Evolutionary conservation across 2,329 filamentous ascomycete species (phyloP).

Genomic region (Aschersonia sp.): DNA sequence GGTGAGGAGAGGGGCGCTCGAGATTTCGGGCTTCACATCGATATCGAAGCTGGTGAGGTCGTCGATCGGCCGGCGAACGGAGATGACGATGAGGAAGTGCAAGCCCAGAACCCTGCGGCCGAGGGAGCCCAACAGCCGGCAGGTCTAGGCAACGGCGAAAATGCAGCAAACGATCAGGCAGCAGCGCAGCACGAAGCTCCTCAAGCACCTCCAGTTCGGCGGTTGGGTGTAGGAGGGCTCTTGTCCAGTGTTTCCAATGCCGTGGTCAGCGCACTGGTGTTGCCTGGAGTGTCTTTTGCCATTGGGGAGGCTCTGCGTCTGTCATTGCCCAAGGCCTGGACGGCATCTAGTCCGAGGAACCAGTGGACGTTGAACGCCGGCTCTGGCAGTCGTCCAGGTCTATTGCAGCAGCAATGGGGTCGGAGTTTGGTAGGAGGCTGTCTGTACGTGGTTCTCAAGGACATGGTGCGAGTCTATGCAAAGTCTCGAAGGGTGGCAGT

Average conservation of each 20-base stretch:
- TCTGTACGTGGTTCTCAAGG: conserved; percentile 73
- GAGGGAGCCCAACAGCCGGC: not conserved
- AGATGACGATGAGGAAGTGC: not conserved
- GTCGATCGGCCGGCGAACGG: not conserved
- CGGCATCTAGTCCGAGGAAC: conserved; percentile 23
- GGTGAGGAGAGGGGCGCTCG: not conserved
- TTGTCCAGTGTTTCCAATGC: conserved; percentile 31
- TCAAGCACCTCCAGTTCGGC: conserved; percentile 18
- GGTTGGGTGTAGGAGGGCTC: conserved; percentile 19
- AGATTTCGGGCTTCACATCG: not conserved
- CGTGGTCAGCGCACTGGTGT: conserved; percentile 47
- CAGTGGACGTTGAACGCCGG: conserved; percentile 9
- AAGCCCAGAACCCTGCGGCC: not conserved
- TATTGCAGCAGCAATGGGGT: conserved; percentile 78
- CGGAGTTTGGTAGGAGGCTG: conserved; percentile 80
- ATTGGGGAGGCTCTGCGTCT: conserved; percentile 63
- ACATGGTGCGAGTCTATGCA: conserved; percentile 44
- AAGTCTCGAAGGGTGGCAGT: conserved; percentile 48
- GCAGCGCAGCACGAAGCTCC: conserved; percentile 17
- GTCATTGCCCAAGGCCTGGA: conserved; percentile 55
- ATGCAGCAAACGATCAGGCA: conserved; percentile 6
- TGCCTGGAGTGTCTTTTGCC: conserved; percentile 66
- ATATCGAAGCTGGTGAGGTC: not conserved
- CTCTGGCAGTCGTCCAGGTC: conserved; percentile 33
- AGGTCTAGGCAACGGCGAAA: not conserved